Conservation (phyloP, 306 rosid genomes). For the Begonia masoniana region DNA sequence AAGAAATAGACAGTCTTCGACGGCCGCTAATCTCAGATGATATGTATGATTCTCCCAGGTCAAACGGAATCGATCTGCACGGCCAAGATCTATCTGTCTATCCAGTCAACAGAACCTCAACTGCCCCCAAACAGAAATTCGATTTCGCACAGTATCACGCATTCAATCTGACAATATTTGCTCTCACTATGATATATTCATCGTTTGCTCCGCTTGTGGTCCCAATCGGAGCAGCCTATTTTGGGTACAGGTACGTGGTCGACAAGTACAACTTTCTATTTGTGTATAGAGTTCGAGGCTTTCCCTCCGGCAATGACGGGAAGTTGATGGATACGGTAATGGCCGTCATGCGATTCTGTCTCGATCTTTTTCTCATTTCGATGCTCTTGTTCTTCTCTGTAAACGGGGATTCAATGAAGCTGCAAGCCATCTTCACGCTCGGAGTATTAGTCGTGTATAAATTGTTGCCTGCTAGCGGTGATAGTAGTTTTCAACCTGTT, state of each 20-base stretch:
- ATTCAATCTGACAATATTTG: constrained; percentile 81
- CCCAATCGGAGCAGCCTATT: constrained; percentile 81
- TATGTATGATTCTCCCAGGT: constrained; percentile 34
- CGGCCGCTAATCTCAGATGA: constrained; percentile 46
- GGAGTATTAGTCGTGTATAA: constrained; percentile 63
- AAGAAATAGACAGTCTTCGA: constrained; percentile 49
- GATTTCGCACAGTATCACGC: constrained; percentile 98
- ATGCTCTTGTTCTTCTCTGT: constrained; percentile 94
- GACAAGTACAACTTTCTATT: constrained; percentile 94
- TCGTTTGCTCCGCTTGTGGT: constrained; percentile 87
- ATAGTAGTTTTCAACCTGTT: constrained; percentile 42
- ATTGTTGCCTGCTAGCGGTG: constrained; percentile 55
- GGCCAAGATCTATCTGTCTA: constrained; percentile 73
- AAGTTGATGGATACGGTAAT: constrained; percentile 81
- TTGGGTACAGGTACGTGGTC: constrained; percentile 88
- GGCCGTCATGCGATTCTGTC: constrained; percentile 82
- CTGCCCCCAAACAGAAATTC: constrained; percentile 76
- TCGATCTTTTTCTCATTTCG: constrained; percentile 64
- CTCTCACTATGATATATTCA: constrained; percentile 77
- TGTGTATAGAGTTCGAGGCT: constrained; percentile 80
- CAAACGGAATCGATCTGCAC: constrained; percentile 27
- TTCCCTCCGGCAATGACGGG: constrained; percentile 96
- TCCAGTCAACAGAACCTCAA: constrained; percentile 67
- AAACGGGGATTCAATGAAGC: constrained; percentile 80
- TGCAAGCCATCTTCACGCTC: constrained; percentile 93